A percentile compares a stretch with the other conserved stretches of the same genome.
Evolutionary conservation across 2,329 filamentous ascomycete species (phyloP).

Genomic region (Talaromyces piceae): DNA sequence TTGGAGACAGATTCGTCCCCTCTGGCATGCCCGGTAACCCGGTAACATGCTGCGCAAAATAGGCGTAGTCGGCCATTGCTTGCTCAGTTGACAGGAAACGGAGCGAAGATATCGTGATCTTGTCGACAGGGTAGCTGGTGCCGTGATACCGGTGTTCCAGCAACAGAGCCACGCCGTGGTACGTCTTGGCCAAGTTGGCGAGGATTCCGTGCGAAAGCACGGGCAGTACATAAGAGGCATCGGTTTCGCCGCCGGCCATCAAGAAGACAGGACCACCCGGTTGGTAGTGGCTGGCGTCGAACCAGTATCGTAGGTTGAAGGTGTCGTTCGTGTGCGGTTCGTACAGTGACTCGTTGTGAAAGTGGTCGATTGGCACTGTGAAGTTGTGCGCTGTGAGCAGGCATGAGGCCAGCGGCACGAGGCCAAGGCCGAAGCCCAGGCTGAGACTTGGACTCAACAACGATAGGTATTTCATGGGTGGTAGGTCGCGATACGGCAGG

Average conservation of each 20-base stretch:
- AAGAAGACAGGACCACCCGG: slow-evolving; percentile 74
- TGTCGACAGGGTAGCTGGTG: slow-evolving; percentile 58
- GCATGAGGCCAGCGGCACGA: background rate
- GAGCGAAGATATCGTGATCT: slow-evolving; percentile 61
- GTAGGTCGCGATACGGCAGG: background rate
- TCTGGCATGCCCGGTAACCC: slow-evolving; percentile 65
- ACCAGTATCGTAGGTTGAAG: slow-evolving; percentile 74
- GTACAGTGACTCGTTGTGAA: slow-evolving; percentile 70
- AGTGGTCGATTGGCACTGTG: slow-evolving; percentile 64
- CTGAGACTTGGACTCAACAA: background rate
- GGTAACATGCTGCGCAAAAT: slow-evolving; percentile 66
- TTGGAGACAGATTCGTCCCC: slow-evolving; percentile 60
- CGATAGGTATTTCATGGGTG: background rate
- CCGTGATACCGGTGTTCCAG: slow-evolving; percentile 88
- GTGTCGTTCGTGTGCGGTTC: slow-evolving; percentile 63
- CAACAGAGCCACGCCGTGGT: slow-evolving; percentile 67
- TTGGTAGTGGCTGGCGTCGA: slow-evolving; percentile 68
- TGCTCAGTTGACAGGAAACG: slow-evolving; percentile 80
- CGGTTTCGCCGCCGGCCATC: slow-evolving; percentile 64
- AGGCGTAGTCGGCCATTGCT: slow-evolving; percentile 70
- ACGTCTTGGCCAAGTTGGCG: slow-evolving; percentile 60
- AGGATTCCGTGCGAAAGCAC: slow-evolving; percentile 73
- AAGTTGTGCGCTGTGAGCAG: slow-evolving; percentile 45
- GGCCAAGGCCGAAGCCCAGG: too few species aligned
- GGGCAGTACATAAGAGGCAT: slow-evolving; percentile 46